These are phyloP conservation scores for Glycine tomentella DNA, from an alignment of 306 rosid species.

Conservation along the genomic window DNA sequence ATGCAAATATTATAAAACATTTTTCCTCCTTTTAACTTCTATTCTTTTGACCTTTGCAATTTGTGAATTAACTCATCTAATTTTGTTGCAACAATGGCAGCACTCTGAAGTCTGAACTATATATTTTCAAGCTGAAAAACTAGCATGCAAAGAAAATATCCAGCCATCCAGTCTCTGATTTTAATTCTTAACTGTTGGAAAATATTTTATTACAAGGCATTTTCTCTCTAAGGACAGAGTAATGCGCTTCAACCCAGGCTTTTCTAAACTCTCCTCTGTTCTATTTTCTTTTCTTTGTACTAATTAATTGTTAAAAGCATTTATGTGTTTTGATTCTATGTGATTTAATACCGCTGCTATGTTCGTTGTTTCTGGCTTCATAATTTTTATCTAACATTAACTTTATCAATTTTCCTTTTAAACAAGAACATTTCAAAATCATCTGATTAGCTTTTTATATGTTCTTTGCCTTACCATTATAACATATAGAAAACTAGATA, in stretches of 20 bases:
- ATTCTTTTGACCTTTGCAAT: constrained; percentile 9
- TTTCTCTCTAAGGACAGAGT: too few species aligned
- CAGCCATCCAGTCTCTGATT: constrained; percentile 8
- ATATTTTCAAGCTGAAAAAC: constrained; percentile 12
- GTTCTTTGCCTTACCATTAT: constrained; percentile 25
- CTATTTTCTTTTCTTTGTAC: too few species aligned
- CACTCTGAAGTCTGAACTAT: constrained; percentile 6
- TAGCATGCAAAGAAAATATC: constrained; percentile 17
- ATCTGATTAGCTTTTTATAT: constrained; percentile 1
- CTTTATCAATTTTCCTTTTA: neutral
- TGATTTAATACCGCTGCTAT: too few species aligned
- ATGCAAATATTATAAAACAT: constrained; percentile 6
- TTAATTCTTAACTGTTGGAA: neutral
- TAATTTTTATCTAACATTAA: neutral
- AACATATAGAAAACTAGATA: constrained; percentile 35
- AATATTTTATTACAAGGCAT: too few species aligned
- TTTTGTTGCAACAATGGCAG: constrained; percentile 9
- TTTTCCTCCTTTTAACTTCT: neutral
- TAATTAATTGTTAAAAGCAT: too few species aligned
- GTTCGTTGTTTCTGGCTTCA: too few species aligned
- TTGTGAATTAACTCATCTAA: constrained; percentile 15
- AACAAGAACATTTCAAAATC: neutral
- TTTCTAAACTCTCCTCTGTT: too few species aligned
- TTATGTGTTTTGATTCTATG: too few species aligned
- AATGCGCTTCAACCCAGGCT: too few species aligned